phyloP scores from a whole-genome alignment of 2,329 filamentous ascomycete genomes.

The Pseudocercospora cruenta region DNA sequence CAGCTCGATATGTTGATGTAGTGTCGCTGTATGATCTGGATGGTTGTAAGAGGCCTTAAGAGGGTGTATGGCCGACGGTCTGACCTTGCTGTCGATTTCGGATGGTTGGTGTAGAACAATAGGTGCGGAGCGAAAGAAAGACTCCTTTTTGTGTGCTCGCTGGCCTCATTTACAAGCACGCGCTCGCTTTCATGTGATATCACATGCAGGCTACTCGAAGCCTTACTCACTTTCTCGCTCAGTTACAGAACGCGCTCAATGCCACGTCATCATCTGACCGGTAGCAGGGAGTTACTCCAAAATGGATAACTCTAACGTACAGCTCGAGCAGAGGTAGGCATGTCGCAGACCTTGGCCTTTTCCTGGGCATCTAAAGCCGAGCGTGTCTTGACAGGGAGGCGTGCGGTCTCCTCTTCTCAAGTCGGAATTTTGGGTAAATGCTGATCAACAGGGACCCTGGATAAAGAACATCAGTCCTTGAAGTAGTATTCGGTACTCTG shows the following conservation, averaged over 20 bases:
- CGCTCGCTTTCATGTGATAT: background rate
- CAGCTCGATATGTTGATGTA: background rate
- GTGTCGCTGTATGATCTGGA: background rate
- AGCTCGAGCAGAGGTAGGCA: too few species aligned
- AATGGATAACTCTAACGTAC: background rate
- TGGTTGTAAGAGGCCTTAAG: background rate
- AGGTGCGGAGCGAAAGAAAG: background rate
- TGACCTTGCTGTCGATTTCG: too few species aligned
- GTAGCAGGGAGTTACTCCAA: background rate
- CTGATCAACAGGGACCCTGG: background rate
- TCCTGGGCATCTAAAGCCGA: too few species aligned
- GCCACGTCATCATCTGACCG: background rate
- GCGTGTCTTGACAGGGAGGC: too few species aligned
- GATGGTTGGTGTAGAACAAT: background rate
- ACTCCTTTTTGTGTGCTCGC: background rate
- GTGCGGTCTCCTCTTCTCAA: background rate
- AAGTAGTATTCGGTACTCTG: too few species aligned
- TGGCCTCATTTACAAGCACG: background rate
- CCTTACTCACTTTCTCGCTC: background rate
- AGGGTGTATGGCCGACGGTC: too few species aligned
- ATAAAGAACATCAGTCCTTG: too few species aligned
- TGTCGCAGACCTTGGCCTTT: too few species aligned
- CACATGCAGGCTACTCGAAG: background rate
- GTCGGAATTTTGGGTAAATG: background rate
- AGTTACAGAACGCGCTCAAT: background rate